Base-by-base conservation (phyloP, 1,139 yeast species). In the Fermentozyma sake region DNA sequence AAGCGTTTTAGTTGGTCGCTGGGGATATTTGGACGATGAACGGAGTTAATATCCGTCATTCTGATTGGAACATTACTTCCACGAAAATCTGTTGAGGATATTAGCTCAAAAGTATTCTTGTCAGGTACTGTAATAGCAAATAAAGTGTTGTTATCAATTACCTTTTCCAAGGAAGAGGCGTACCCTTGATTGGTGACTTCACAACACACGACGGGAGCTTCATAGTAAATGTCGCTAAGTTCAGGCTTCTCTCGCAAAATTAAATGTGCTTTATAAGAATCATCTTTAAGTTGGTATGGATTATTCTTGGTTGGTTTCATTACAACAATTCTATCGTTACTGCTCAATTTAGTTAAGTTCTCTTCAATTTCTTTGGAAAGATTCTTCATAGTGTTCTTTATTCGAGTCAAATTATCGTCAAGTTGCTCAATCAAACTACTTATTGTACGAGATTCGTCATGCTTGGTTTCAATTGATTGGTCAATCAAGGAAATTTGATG, bases 121-220 rank as follows among this genome's bases (percentile, higher is more conserved):
- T 68, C 52, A 3, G 30, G 49, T 10, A 58, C 56, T 3, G 65
- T 60, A 2, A 67, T 38, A 1, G 95, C 76, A 30, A 72, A 55
- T 26, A 76, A 55, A 6, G 80, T 68, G 31, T 66, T 66, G 24
- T 55, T 53, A 29, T 76, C 79, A 8, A 84, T 65, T 8, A 77
- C 62, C 29, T 72, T 67, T 30, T 79, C 85, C 26, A 85, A 52
- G 37, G 71, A 71, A 14, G 68, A 60, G 1, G 79, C 83, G 44
- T 68, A 69, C 4, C 46, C 46, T 10, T 53, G 52, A 35, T 77
- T 70, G 2, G 61, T 64, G 1, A 78, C 72, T 12, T 71, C 64
- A 24, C 93, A 64, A 0, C 83, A 67, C 20, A 86, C 61, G n/a
- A 79, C 60, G 0, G 96, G 93, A 2, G 95, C 93, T 44, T 82